phyloP scores from a whole-genome alignment of 805 yeast genomes.

The Scheffersomyces spartinae region DNA sequence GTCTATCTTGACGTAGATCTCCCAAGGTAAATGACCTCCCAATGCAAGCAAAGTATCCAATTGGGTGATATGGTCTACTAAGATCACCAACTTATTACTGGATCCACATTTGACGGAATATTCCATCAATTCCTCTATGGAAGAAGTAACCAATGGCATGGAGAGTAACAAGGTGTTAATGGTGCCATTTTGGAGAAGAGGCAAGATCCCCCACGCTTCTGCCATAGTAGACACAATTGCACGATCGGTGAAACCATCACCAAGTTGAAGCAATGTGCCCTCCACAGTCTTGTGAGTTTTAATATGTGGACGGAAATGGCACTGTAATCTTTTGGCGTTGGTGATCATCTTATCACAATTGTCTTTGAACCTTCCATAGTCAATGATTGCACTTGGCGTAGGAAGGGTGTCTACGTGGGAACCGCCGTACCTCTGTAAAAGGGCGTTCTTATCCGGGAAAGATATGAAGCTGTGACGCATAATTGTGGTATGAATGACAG shows the following conservation, averaged over 20 bases:
- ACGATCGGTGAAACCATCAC: constrained; percentile 29
- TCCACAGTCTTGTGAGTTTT: constrained; percentile 65
- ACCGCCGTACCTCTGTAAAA: constrained; percentile 25
- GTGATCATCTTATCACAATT: constrained; percentile 42
- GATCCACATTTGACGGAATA: constrained; percentile 29
- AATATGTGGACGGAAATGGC: constrained; percentile 56
- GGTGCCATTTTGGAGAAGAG: constrained; percentile 25
- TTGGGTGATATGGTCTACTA: constrained; percentile 54
- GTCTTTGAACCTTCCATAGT: constrained; percentile 22
- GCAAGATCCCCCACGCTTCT: constrained; percentile 49
- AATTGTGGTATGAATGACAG: too few relatives aligned
- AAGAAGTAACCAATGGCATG: constrained; percentile 36
- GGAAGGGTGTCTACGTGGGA: constrained; percentile 34
- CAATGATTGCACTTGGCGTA: constrained; percentile 49
- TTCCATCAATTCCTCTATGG: constrained; percentile 35
- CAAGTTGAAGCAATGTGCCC: constrained; percentile 46
- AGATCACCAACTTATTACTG: constrained; percentile 39
- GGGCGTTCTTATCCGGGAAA: constrained; percentile 10
- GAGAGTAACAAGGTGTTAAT: constrained; percentile 20
- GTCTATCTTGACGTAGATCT: constrained; percentile 55
- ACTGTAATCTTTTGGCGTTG: constrained; percentile 25
- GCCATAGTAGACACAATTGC: constrained; percentile 58
- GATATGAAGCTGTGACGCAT: too few relatives aligned
- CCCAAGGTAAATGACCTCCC: constrained; percentile 35
- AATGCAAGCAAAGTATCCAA: constrained; percentile 33